Conservation (phyloP, 2,329 filamentous ascomycete species). For the Pyrenophora seminiperda region DNA sequence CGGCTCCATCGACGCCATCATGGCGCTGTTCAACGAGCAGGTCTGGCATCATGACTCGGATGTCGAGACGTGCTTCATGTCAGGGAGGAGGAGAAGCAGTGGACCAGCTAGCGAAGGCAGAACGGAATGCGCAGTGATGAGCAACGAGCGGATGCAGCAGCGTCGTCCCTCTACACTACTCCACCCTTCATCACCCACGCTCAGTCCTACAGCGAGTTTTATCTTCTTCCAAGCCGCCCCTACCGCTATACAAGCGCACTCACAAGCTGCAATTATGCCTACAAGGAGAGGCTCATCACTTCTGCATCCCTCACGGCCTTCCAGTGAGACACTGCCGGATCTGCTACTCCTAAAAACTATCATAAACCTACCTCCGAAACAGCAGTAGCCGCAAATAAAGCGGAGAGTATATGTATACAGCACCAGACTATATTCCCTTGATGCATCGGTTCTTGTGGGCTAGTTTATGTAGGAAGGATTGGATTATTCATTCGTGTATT, state of each 20-base stretch:
- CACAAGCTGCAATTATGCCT: not conserved
- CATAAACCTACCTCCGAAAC: slow-evolving; percentile 5
- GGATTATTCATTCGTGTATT: no score
- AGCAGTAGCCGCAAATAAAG: no score
- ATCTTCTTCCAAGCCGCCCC: not conserved
- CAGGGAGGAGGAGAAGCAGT: not conserved
- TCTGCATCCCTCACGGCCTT: slow-evolving; percentile 29
- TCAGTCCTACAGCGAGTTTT: not conserved
- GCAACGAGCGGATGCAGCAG: not conserved
- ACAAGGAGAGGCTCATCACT: slow-evolving; percentile 21
- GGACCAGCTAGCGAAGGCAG: not conserved
- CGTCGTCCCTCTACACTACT: slow-evolving; percentile 11
- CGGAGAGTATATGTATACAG: no score
- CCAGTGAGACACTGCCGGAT: not conserved
- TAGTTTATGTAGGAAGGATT: no score
- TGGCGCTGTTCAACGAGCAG: slow-evolving; percentile 14
- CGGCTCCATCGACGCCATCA: slow-evolving; percentile 15
- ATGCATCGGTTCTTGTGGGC: no score
- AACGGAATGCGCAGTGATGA: not conserved
- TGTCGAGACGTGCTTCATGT: not conserved
- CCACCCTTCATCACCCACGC: slow-evolving; percentile 11
- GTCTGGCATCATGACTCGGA: not conserved
- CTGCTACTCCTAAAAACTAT: not conserved
- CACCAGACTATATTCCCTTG: no score
- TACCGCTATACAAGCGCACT: not conserved